These are phyloP conservation scores for Brasenia schreberi DNA, from an alignment of 164 flowering plant species.

Conservation along the genomic window DNA sequence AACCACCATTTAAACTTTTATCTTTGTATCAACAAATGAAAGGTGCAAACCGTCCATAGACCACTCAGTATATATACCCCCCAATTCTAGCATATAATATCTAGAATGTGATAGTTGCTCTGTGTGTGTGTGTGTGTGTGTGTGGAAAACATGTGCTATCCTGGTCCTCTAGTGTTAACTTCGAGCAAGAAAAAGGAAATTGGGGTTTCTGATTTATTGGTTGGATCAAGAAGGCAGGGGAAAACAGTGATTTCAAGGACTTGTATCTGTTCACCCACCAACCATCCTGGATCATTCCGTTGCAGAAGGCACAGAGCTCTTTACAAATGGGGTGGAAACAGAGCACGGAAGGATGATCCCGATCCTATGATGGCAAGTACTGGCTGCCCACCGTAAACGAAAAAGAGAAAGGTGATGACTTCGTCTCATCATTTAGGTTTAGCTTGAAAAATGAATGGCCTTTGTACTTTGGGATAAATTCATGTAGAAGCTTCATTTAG, in stretches of 20 bases:
- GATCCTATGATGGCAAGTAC: no score
- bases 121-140: no score
- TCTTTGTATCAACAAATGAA: neutral
- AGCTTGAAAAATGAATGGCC: no score
- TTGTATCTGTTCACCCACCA: conserved; percentile 5
- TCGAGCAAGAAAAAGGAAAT: neutral
- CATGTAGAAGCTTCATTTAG: no score
- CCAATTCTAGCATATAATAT: neutral
- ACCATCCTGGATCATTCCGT: conserved; percentile 7
- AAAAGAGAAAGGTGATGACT: no score
- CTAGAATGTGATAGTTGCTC: neutral
- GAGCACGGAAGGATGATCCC: neutral
- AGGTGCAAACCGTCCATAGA: no score
- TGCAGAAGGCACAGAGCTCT: conserved; percentile 3
- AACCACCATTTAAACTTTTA: neutral
- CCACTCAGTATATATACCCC: neutral
- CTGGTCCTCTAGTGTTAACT: neutral
- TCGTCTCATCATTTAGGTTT: no score
- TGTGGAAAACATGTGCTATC: conserved; percentile 3
- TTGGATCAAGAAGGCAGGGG: neutral
- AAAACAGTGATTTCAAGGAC: neutral
- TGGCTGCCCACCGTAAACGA: no score
- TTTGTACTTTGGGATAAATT: no score
- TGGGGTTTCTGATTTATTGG: neutral
- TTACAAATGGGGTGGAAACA: conserved; percentile 1